phyloP scores from a whole-genome alignment of 2,329 filamentous ascomycete species.

The Curvularia spicifera region DNA sequence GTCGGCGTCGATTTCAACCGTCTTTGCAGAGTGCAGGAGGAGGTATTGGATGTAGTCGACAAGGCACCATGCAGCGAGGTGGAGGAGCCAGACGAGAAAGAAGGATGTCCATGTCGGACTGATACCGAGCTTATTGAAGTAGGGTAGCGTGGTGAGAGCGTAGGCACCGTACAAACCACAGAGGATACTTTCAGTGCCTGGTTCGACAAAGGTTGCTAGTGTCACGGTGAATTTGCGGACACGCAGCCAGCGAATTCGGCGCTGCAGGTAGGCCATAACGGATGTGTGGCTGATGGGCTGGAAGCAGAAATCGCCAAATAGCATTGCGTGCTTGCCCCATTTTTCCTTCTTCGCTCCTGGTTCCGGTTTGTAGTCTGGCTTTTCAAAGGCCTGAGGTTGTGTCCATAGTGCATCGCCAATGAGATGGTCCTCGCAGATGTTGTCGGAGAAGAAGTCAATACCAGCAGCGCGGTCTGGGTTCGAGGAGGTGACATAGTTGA shows the following conservation, averaged over 20 bases:
- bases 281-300: conserved; percentile 88
- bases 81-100: conserved; percentile 67
- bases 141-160: conserved; percentile 75
- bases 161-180: conserved; percentile 83
- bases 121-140: conserved; percentile 63
- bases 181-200: conserved; percentile 85
- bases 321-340: conserved; percentile 80
- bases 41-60: conserved; percentile 77
- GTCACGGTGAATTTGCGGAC: conserved; percentile 95
- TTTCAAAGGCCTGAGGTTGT: conserved; percentile 52
- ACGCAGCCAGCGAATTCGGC: conserved; percentile 86
- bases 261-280: conserved; percentile 75
- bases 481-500: conserved; percentile 72
- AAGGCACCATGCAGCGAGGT: conserved; percentile 72
- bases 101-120: conserved; percentile 73
- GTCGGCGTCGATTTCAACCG: conserved; percentile 72
- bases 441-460: conserved; percentile 90
- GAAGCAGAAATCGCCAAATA: conserved; percentile 84
- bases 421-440: conserved; percentile 97
- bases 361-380: conserved; percentile 31
- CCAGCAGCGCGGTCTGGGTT: conserved; percentile 64
- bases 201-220: conserved; percentile 87
- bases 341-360: conserved; percentile 43
- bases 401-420: conserved; percentile 93
- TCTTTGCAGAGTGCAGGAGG: conserved; percentile 74